Conservation (phyloP, 805 yeast genomes). For the Candida patagonica region DNA sequence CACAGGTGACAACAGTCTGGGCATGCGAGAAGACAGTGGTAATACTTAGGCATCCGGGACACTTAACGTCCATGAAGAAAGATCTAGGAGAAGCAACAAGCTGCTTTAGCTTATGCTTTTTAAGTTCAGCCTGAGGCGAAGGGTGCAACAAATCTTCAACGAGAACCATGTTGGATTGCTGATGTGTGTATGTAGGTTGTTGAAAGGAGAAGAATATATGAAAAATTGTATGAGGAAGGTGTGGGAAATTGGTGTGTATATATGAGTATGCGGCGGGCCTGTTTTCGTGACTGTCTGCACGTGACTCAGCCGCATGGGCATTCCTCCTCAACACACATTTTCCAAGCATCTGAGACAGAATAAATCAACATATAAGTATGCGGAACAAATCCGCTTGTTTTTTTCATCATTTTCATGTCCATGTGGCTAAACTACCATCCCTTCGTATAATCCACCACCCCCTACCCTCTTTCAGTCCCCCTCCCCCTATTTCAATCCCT, state of each 20-base stretch:
- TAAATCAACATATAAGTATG: too few species aligned
- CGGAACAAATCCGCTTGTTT: not conserved
- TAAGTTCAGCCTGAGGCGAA: slow-evolving; percentile 91
- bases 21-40: slow-evolving; percentile 99
- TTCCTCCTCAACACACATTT: too few species aligned
- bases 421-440: not conserved
- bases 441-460: not conserved
- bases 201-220: not conserved
- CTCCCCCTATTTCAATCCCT: too few species aligned
- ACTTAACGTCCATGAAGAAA: slow-evolving; percentile 98
- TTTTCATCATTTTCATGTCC: not conserved
- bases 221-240: slow-evolving; percentile 2
- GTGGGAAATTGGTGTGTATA: slow-evolving; percentile 1
- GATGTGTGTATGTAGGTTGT: slow-evolving; percentile 1
- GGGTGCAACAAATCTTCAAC: slow-evolving; percentile 99
- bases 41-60: slow-evolving; percentile 99
- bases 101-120: slow-evolving; percentile 94
- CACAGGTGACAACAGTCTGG: slow-evolving; percentile 99
- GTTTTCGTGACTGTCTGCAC: too few species aligned
- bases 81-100: slow-evolving; percentile 98
- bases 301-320: too few species aligned
- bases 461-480: not conserved
- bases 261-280: too few species aligned
- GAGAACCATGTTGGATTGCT: slow-evolving; percentile 55
- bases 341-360: too few species aligned